These are phyloP conservation scores for Erysimum cheiranthoides DNA, from an alignment of 345 rosid genomes.

Conservation along the genomic window DNA sequence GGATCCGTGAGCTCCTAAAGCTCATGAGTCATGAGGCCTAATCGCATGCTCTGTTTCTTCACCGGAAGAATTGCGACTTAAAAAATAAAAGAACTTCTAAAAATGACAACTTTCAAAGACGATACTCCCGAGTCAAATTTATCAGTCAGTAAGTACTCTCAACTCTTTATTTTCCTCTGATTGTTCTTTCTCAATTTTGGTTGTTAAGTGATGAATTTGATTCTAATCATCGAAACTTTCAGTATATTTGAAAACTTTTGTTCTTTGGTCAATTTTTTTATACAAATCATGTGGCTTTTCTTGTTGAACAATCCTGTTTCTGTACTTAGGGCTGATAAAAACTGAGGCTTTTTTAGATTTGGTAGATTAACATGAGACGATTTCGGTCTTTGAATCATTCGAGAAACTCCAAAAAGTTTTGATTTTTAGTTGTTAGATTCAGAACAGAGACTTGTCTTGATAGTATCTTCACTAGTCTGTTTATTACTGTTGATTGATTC, in stretches of 20 bases:
- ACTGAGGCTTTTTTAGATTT: not conserved
- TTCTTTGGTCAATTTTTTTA: no score
- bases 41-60: slow-evolving; percentile 21
- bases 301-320: slow-evolving; percentile 7
- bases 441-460: not conserved
- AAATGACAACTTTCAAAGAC: slow-evolving; percentile 17
- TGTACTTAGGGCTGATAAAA: slow-evolving; percentile 16
- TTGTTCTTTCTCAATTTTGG: not conserved
- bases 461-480: not conserved
- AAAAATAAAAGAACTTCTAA: not conserved
- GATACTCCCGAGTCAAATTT: slow-evolving; percentile 26
- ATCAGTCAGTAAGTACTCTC: slow-evolving; percentile 31
- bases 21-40: slow-evolving; percentile 22
- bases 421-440: slow-evolving; percentile 30
- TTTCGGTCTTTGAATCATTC: not conserved
- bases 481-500: slow-evolving; percentile 14
- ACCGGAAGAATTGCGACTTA: not conserved
- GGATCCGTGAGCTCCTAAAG: slow-evolving; percentile 2
- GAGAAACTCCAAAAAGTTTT: not conserved
- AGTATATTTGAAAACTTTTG: not conserved
- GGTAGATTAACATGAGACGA: not conserved
- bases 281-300: not conserved
- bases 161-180: slow-evolving; percentile 2
- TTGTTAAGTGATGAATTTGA: not conserved
- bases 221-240: not conserved